Conservation (phyloP, 805 yeast species). For the Candida xiaguanensis region DNA sequence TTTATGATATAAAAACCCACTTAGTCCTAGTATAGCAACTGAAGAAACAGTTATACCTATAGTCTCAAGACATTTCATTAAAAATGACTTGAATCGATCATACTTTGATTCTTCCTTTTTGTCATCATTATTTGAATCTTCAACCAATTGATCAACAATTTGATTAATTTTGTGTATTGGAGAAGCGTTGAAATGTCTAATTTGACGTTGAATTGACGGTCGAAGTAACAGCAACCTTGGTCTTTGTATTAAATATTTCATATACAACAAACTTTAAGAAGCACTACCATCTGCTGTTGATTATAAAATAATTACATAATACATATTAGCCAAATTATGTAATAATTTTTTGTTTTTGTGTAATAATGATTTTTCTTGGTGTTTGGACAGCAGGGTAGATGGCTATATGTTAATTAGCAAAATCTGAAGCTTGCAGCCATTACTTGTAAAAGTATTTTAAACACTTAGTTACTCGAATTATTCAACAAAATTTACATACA, state of each 20-base stretch:
- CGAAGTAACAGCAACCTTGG: background rate
- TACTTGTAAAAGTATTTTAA: no score
- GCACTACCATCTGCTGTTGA: no score
- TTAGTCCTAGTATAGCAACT: slow-evolving; percentile 60
- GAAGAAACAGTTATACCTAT: slow-evolving; percentile 71
- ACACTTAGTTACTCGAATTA: no score
- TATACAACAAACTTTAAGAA: no score
- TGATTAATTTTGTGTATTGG: slow-evolving; percentile 5
- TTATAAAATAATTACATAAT: no score
- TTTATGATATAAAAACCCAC: slow-evolving; percentile 69
- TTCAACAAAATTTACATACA: no score
- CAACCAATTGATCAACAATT: slow-evolving; percentile 10
- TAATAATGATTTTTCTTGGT: no score
- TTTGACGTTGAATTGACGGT: background rate
- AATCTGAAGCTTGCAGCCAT: no score
- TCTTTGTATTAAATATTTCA: background rate
- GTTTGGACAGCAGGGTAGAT: no score
- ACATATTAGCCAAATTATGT: no score
- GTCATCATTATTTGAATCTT: slow-evolving; percentile 11
- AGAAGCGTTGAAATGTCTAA: background rate
- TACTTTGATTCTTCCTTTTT: slow-evolving; percentile 14
- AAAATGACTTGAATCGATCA: slow-evolving; percentile 20
- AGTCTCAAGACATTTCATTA: slow-evolving; percentile 56
- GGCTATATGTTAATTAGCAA: no score
- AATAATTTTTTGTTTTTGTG: no score